A percentile compares a stretch with the other conserved stretches of the same genome.
Conservation (phyloP, 768 basidiomycete genomes). For the Paxillus involutus region DNA sequence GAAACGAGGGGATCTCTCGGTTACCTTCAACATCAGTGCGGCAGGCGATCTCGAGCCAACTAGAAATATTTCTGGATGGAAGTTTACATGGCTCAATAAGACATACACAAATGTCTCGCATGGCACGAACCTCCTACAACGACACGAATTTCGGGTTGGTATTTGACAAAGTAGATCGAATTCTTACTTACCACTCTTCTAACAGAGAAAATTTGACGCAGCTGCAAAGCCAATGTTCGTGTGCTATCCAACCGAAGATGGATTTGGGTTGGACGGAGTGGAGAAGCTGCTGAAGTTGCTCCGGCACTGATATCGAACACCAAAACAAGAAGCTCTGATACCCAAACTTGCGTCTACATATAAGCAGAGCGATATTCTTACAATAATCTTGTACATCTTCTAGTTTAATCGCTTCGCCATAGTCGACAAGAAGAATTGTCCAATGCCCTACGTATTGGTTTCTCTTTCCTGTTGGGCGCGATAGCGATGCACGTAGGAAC, state of each 20-base stretch:
- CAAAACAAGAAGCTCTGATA: not conserved
- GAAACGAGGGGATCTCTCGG: constrained; percentile 21
- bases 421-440: constrained; percentile 40
- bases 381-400: no score
- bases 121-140: constrained; percentile 38
- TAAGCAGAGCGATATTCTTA: not conserved
- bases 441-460: constrained; percentile 39
- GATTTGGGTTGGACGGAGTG: constrained; percentile 46
- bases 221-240: constrained; percentile 46
- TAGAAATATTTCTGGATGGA: no score
- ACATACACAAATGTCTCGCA: constrained; percentile 41
- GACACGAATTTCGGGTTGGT: constrained; percentile 47
- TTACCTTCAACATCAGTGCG: constrained; percentile 52
- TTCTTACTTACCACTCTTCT: not conserved
- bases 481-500: constrained; percentile 43
- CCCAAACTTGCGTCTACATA: not conserved
- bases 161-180: not conserved
- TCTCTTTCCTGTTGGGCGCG: constrained; percentile 39
- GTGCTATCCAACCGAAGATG: constrained; percentile 46
- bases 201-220: constrained; percentile 47
- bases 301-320: constrained; percentile 10
- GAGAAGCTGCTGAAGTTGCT: constrained; percentile 42
- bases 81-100: no score
- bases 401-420: constrained; percentile 28
- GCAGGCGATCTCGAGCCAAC: not conserved